These are phyloP conservation scores for Candida silvatica DNA, from an alignment of 805 yeast genomes.

Conservation along the genomic window DNA sequence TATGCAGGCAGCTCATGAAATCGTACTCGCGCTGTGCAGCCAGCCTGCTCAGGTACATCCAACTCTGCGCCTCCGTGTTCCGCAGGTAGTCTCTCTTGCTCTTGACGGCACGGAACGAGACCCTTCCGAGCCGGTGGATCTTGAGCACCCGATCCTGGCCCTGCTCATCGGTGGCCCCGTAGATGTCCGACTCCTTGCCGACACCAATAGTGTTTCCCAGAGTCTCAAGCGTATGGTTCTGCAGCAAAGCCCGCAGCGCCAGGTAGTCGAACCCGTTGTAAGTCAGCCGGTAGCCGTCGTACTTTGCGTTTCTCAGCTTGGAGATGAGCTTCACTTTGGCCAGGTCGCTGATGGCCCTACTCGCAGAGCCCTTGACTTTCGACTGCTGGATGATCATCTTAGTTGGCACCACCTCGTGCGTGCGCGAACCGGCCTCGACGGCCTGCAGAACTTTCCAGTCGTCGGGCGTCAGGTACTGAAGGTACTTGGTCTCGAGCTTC, in stretches of 20 bases:
- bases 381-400: constrained; percentile 73
- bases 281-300: constrained; percentile 89
- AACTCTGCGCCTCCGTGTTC: constrained; percentile 64
- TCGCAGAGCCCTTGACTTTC: constrained; percentile 67
- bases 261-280: constrained; percentile 88
- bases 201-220: constrained; percentile 89
- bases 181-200: constrained; percentile 96
- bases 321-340: constrained; percentile 80
- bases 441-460: constrained; percentile 88
- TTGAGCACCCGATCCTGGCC: constrained; percentile 70
- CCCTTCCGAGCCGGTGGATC: constrained; percentile 89
- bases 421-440: constrained; percentile 82
- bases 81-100: constrained; percentile 87
- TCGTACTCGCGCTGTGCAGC: constrained; percentile 92
- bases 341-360: constrained; percentile 70
- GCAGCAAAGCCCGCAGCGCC: constrained; percentile 78
- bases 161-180: constrained; percentile 60
- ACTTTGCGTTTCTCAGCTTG: constrained; percentile 78
- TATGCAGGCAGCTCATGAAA: constrained; percentile 69
- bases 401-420: constrained; percentile 94
- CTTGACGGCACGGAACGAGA: constrained; percentile 86
- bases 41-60: constrained; percentile 87
- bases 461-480: constrained; percentile 86
- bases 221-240: constrained; percentile 63
- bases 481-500: constrained; percentile 89